Base-by-base conservation (phyloP, 768 basidiomycete genomes). In the Podaxis rugospora region DNA sequence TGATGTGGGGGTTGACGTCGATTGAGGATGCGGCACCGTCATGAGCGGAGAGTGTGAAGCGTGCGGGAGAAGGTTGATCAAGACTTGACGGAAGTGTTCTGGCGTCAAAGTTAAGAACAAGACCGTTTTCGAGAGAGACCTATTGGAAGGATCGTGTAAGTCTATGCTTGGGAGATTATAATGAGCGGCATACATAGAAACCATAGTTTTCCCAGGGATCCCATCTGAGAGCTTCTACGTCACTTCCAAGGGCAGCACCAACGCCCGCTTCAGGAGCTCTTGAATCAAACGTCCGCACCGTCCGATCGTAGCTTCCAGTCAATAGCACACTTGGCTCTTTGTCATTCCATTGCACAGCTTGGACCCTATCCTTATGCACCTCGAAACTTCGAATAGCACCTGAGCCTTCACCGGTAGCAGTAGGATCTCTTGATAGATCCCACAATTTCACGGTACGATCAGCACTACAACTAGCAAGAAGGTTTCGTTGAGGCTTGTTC, bases 391-490 rank as follows among this genome's bases (percentile, higher is more conserved):
- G 82, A 67, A 98, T 83, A 23, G 95, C 95, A 14, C 82, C 85
- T 62, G 74, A 77, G 61, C 75, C 69, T 55, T 84, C 77, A 10
- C 75, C 80, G 42, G 77, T 80, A 67, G 1, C 73, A 70, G 57
- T 79, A 4, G 86, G 83, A 55, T 86, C 82, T 13, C 92, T 81
- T 40, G 82, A 88, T 57, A 99, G 79, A 76, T 99, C 97, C 97
- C 96, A 99, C 27, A 99, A 76, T 74, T 99, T 99, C 63, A 99
- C 93, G 0, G 96, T 98, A 56, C 86, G 83, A 75, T 99, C 97
- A 1, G 97, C 96, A 57, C 90, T 93, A 2, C 92, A 92, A 51
- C 91, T 93, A 0, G 96, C 92, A 5, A 99, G 80, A 51, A 98
- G 78, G 67, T 95, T 93, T n/a, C 94, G 81, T 68, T 96, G 93